A percentile compares a stretch with the other conserved stretches of the same genome.
Conservation (phyloP, 371 early-diverging fungal genomes). For the Mortierella sp. region DNA sequence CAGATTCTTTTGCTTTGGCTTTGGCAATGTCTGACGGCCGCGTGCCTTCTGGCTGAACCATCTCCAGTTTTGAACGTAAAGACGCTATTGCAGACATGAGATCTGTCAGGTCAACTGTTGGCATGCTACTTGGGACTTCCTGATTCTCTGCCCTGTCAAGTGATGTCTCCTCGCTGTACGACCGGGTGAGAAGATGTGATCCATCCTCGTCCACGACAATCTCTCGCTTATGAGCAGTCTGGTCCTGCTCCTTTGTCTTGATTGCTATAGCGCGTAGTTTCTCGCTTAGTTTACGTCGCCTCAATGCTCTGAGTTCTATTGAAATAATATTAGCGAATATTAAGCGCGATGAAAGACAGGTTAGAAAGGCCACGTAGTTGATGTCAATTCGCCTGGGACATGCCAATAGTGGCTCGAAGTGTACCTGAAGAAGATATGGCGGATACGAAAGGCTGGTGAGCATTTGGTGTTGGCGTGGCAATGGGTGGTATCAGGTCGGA, state of each 20-base stretch:
- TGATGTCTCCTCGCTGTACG: not conserved
- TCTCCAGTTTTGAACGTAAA: conserved; percentile 38
- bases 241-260: not conserved
- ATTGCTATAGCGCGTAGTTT: not conserved
- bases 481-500: conserved; percentile 17
- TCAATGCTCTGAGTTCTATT: not conserved
- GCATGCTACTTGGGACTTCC: not conserved
- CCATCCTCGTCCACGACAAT: not conserved
- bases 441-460: not conserved
- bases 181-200: not conserved
- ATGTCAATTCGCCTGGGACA: not conserved
- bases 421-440: not conserved
- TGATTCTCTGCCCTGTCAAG: not conserved
- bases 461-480: not conserved
- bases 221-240: not conserved
- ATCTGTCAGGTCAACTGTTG: not conserved
- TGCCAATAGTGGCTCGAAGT: not conserved
- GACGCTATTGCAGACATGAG: conserved; percentile 20
- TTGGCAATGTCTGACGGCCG: conserved; percentile 36
- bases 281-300: not conserved
- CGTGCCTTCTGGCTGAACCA: conserved; percentile 32
- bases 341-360: not conserved
- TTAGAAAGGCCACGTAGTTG: not conserved
- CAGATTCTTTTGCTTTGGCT: not conserved
- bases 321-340: not conserved